Percentiles rank a stretch among this genome's conserved stretches.
phyloP scores from a whole-genome alignment of 352 stramenopile species.

The Phytophthora pisi region DNA sequence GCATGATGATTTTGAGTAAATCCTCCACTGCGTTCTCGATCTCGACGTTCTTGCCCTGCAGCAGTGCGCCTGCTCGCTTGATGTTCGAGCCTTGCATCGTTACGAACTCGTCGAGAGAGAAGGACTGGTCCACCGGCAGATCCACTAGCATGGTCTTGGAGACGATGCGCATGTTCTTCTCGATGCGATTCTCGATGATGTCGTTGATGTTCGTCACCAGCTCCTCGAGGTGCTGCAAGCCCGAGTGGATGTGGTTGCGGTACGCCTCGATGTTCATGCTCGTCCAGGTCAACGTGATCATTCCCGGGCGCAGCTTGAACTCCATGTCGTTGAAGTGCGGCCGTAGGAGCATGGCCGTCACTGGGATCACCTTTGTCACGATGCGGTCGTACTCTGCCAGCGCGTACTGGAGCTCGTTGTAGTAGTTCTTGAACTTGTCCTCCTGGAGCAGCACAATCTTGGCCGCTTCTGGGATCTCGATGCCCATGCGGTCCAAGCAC shows the following conservation, averaged over 20 bases:
- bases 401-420: constrained; percentile 97
- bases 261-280: constrained; percentile 99
- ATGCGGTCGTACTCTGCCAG: constrained; percentile 98
- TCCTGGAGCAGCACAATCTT: constrained; percentile 98
- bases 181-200: constrained; percentile 99
- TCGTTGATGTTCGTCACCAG: constrained; percentile 99
- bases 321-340: constrained; percentile 99
- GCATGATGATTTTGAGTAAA: constrained; percentile 95
- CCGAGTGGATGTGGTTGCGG: constrained; percentile 92
- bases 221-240: constrained; percentile 96
- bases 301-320: constrained; percentile 97
- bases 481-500: constrained; percentile 98
- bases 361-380: constrained; percentile 96
- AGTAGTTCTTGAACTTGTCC: constrained; percentile 99
- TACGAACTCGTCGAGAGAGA: constrained; percentile 98
- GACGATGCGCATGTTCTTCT: constrained; percentile 99
- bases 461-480: constrained; percentile 97
- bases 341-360: constrained; percentile 96
- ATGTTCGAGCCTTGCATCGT: constrained; percentile 97
- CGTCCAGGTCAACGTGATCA: constrained; percentile 99
- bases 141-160: constrained; percentile 98
- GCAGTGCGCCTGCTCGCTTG: constrained; percentile 83
- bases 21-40: constrained; percentile 98
- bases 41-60: constrained; percentile 98
- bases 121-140: constrained; percentile 95